Evolutionary conservation across 768 basidiomycete genomes (phyloP).

Genomic region (Rhodotorula diobovata): DNA sequence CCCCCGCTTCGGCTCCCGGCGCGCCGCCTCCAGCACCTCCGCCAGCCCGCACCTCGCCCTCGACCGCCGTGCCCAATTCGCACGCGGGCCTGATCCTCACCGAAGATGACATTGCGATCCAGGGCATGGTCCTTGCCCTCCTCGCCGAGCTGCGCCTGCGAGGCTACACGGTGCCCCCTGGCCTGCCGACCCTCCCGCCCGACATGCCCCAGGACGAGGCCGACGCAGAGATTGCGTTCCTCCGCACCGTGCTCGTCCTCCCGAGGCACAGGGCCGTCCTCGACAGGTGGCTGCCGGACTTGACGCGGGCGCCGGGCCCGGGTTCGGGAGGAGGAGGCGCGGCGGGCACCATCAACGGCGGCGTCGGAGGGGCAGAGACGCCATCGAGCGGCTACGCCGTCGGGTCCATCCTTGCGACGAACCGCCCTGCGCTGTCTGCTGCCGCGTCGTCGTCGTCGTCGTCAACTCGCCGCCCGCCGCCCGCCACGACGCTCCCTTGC

Average conservation of each 20-base stretch:
- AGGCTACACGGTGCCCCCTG: constrained; percentile 31
- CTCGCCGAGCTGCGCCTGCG: constrained; percentile 24
- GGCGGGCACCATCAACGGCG: not conserved
- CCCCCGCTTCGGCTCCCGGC: not conserved
- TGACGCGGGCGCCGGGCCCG: not conserved
- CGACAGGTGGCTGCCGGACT: constrained; percentile 23
- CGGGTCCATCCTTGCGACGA: constrained; percentile 4
- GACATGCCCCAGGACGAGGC: constrained; percentile 38
- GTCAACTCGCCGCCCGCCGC: not conserved
- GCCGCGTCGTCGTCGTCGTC: not conserved
- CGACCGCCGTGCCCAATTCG: constrained; percentile 2
- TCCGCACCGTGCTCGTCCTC: constrained; percentile 24
- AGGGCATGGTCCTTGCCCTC: constrained; percentile 37
- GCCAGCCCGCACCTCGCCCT: not conserved
- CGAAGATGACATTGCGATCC: constrained; percentile 39
- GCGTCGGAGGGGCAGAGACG: not conserved
- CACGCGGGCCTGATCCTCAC: constrained; percentile 23
- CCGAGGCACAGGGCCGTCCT: constrained; percentile 28
- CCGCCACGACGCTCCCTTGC: not conserved
- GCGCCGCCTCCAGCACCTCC: not conserved
- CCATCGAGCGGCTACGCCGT: not conserved
- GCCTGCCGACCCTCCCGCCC: constrained; percentile 19
- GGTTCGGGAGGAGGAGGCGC: not conserved
- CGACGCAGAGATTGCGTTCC: constrained; percentile 27
- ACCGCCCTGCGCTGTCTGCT: not conserved